These are phyloP conservation scores for Lyophyllum shimeji DNA, from an alignment of 768 basidiomycete genomes.

Conservation along the genomic window DNA sequence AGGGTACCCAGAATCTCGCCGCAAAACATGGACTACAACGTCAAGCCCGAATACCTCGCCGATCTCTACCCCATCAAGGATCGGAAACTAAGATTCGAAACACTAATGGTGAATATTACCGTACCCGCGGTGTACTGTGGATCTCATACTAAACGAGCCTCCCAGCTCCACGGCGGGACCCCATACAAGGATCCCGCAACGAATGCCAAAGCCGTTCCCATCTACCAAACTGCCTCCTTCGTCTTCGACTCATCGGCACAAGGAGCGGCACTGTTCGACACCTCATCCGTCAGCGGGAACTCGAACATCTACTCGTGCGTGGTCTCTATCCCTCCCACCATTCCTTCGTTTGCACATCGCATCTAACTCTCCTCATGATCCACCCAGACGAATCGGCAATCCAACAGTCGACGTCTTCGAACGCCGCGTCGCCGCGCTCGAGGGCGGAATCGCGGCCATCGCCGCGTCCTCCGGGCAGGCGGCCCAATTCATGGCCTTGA, in stretches of 20 bases:
- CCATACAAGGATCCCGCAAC: slow-evolving; percentile 51
- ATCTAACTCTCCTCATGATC: background rate
- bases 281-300: slow-evolving; percentile 5
- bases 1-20: no score
- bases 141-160: no score
- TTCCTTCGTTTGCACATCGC: no score
- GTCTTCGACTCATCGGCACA: slow-evolving; percentile 50
- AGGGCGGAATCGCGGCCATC: slow-evolving; percentile 62
- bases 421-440: slow-evolving; percentile 62
- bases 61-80: slow-evolving; percentile 24
- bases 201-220: slow-evolving; percentile 62
- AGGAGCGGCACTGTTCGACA: slow-evolving; percentile 29
- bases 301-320: slow-evolving; percentile 9
- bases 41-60: slow-evolving; percentile 4
- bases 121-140: no score
- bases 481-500: slow-evolving; percentile 62
- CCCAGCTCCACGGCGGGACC: slow-evolving; percentile 61
- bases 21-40: slow-evolving; percentile 16
- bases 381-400: slow-evolving; percentile 14
- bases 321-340: background rate
- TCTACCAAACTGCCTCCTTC: slow-evolving; percentile 57
- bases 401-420: slow-evolving; percentile 53
- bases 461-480: slow-evolving; percentile 60
- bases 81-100: slow-evolving; percentile 56
- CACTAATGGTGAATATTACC: slow-evolving; percentile 25